Evolutionary conservation across 1,284 basidiomycete species (phyloP), one percentile per base, ranked within the genome.

Genomic region (Pseudozyma pruni): DNA sequence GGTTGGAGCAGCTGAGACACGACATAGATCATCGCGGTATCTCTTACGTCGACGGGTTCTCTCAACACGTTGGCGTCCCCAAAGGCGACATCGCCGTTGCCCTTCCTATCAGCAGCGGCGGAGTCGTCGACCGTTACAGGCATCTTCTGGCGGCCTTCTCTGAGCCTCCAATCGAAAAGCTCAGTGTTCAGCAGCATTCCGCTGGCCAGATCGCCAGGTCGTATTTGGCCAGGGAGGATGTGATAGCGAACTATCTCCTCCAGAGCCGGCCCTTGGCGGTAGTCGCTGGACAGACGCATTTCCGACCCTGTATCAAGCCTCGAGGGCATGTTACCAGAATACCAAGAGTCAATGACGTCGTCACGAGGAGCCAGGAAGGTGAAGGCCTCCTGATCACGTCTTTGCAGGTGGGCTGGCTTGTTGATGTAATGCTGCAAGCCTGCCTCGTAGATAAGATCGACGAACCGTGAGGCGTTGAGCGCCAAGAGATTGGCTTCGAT

Each of bases 401-500:
- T 51, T 33, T 55, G 58, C 32, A 60, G 41, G 46, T 71, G 73
- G 16, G 68, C 59, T 22, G 60, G 64, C 34, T 59, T 53, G 45
- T 67, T 66, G 31, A 62, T 71, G 38, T 90, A 86, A 5, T 86
- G 80, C 22, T 90, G 86, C 13, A 85, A 73, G 23, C 75, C 78
- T 6, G 80, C 83, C 16, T 89, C 89, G 75, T 90, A 86, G 68
- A 95, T 92, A 76, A 97, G 88, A 69, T 93, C 88, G 43, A 98
- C 92, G 81, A 98, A 98, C 27, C 87, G 87, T 0, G 91, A 91
- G 80, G 94, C 96, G 77, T 97, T 93, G 59, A 97, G 86, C 0
- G 91, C 88, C 20, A 95, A 86, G 6, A 96, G 88, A 64, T 89
- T 93, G 83, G 98, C 98, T 84, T 98, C 95, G 6, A 94, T 90